Evolutionary conservation across 306 rosid genomes (phyloP), one percentile per base, ranked within the genome.

Genomic region (Phaseolus lunatus): DNA sequence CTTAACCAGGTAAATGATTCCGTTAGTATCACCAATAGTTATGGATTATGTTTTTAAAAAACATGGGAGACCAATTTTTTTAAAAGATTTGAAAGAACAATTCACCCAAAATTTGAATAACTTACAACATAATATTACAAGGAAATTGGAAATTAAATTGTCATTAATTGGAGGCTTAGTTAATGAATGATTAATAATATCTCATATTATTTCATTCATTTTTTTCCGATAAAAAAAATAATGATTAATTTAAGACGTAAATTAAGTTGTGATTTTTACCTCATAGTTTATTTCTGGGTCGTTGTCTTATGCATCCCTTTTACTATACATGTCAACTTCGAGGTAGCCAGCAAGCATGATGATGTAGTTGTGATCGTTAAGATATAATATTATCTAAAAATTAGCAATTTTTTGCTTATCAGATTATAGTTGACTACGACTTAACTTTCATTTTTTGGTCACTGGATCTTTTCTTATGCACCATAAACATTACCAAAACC

Each of bases 351-450:
- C 31, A 4, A 20, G 7, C 33, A 75, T 33, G 16, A 9, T 18
- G n/a, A n/a, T n/a, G n/a, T n/a, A n/a, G n/a, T n/a, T n/a, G 20
- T 45, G 33, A 5, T 5, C 7, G 31, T 59, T 59, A 27, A 52
- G 16, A 49, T 77, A 43, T 22, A 14, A 12, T 20, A 58, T 27
- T 57, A 27, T 26, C 66, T 58, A 26, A 58, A 59, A 47, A 1
- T 5, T 10, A n/a, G 20, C 23, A 53, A 43, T 23, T 63, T 37
- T 54, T 37, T 33, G 84, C 61, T 71, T n/a, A 65, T 56, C 73
- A 66, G 23, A 66, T 10, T 19, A 9, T 43, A 6, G 73, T 67
- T 66, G 65, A 27, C 43, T 20, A 33, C 12, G 5, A 33, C 13
- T 20, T 19, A 52, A 39, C 29, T 66, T 64, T 20, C 14, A 37